Percentiles rank a stretch among this genome's conserved stretches.
Evolutionary conservation across 179 eudicot species (phyloP).

Genomic region (Corrigiola litoralis): DNA sequence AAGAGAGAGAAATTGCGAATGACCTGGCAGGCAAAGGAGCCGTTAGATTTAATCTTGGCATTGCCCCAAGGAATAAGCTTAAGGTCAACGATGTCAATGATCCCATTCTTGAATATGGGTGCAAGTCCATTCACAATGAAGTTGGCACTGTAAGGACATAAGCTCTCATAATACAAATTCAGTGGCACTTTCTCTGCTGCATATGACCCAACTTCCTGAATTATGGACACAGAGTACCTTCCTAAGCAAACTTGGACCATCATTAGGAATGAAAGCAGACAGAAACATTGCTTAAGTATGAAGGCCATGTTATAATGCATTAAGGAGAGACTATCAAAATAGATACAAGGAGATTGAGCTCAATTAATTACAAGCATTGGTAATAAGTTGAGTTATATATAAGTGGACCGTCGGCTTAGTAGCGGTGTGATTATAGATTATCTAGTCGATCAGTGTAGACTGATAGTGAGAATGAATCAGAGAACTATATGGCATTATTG

Average conservation of each 20-base stretch:
- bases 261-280: constrained; percentile 13
- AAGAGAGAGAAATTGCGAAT: background rate
- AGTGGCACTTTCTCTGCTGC: constrained; percentile 32
- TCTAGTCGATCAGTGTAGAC: too few relatives aligned
- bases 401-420: too few relatives aligned
- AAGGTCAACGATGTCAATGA: constrained; percentile 45
- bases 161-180: constrained; percentile 50
- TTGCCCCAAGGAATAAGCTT: constrained; percentile 62
- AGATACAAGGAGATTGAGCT: too few relatives aligned
- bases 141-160: constrained; percentile 55
- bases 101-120: constrained; percentile 35
- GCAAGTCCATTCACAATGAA: constrained; percentile 41
- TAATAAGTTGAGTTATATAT: too few relatives aligned
- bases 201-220: background rate
- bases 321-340: too few relatives aligned
- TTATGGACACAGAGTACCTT: background rate
- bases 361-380: too few relatives aligned
- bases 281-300: background rate
- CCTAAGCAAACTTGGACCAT: constrained; percentile 2
- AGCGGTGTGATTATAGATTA: too few relatives aligned
- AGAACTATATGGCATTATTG: too few relatives aligned
- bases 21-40: constrained; percentile 59
- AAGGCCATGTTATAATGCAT: too few relatives aligned
- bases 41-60: constrained; percentile 36
- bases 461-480: too few relatives aligned